Evolutionary conservation across 495 filamentous ascomycete genomes (phyloP).

Genomic region (Xylaria nigripes): DNA sequence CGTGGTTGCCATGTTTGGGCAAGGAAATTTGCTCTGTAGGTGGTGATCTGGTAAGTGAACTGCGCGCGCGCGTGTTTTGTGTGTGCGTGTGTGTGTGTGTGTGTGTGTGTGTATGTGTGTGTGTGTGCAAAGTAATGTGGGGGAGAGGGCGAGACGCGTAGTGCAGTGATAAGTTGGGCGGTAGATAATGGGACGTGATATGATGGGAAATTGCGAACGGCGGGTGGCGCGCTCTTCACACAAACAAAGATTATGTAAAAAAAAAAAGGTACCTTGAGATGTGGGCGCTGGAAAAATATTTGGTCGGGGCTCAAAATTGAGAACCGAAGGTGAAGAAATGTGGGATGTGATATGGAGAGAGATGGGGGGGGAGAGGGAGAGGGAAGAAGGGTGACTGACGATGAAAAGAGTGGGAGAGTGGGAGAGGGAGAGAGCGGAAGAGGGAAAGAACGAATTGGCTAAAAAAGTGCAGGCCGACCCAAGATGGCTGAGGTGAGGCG

Average conservation of each 20-base stretch:
- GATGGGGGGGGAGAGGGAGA: not conserved
- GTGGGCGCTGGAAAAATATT: no score
- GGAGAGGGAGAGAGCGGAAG: slow-evolving; percentile 3
- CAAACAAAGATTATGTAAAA: not conserved
- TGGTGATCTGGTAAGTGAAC: slow-evolving; percentile 16
- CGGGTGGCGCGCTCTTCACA: not conserved
- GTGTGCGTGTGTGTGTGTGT: not conserved
- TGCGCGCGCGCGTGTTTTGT: slow-evolving; percentile 9
- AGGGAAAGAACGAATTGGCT: not conserved
- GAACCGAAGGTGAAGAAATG: not conserved
- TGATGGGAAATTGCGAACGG: not conserved
- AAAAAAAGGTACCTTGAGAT: not conserved
- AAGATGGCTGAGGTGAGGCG: not conserved
- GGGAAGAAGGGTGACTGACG: not conserved
- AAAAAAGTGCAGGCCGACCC: not conserved
- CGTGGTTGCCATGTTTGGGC: slow-evolving; percentile 42
- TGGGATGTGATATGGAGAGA: not conserved
- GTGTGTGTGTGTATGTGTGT: slow-evolving; percentile 3
- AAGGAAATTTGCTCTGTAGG: slow-evolving; percentile 4
- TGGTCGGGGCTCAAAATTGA: no score
- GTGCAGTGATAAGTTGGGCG: not conserved
- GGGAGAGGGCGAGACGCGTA: not conserved
- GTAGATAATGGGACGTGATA: not conserved
- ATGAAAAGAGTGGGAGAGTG: not conserved
- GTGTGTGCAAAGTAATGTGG: slow-evolving; percentile 6